Base-by-base conservation (phyloP, 495 filamentous ascomycete species). In the Penicillium fimorum region DNA sequence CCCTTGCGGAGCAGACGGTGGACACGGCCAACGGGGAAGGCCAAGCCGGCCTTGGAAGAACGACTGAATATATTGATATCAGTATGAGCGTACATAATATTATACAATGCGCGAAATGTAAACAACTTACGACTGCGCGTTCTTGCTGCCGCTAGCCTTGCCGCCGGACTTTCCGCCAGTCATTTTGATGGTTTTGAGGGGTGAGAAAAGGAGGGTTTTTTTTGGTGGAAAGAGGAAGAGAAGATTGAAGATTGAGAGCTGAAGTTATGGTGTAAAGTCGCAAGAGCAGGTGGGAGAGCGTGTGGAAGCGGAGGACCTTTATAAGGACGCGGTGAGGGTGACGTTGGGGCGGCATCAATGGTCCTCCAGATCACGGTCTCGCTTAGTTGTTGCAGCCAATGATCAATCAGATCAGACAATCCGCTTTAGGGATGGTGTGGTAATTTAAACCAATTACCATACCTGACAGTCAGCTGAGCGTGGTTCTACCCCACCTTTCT, bases 1-100 rank as follows among this genome's bases (percentile, higher is more conserved):
- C 94, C 94, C 86, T 98, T 98, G 79, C 94, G 87, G 73, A 98
- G 85, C 58, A 98, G 90, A 90, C 94, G 92, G 81, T 98, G 94
- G 65, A 98, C 94, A 95, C 94, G 94, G 75, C 94, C 94, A 73
- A 98, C 94, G 63, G 94, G 94, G 86, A 98, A 98, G 65, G 94
- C 94, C 68, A 98, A 88, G 86, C 94, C 94, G 56, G 94, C 94
- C 87, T 98, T 98, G 71, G 94, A 96, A 51, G 94, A 98, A 79
- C 94, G 95, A 58, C 94, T 97, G 53, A 48, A 60, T 29, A 37
- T 7, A 63, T 75, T 62, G 59, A 66, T 65, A 68, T 79, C 63
- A 79, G 72, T 60, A 68, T 59, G 53, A 60, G 57, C 48, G 24
- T 17, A 17, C 2, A 20, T 9, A 42, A 6, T 5, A 6, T 22